Evolutionary conservation across 1,139 yeast species (phyloP), one percentile per base, ranked within the genome.

Genomic region (Sugiyamaella novakii): DNA sequence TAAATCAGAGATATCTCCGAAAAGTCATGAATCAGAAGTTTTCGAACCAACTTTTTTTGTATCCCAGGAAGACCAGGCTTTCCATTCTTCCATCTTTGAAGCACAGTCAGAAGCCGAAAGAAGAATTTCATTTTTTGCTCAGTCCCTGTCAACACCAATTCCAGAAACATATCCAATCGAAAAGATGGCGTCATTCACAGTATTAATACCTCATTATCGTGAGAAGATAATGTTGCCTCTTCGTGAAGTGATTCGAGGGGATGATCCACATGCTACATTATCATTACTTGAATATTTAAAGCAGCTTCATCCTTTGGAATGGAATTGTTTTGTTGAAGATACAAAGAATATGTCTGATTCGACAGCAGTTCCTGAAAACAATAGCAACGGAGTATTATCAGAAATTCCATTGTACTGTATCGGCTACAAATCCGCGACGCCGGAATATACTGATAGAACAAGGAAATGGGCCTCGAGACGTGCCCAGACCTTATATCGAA

Each of bases 61-160:
- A 3, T 80, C 79, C n/a, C 89, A 84, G 60, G 95, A 84, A 66
- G 95, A 85, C 59, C 76, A 60, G 62, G 51, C 67, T 67, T 21
- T 65, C 65, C 52, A 68, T 62, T 37, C 59, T 63, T 51, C 76
- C 18, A 73, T 74, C 50, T 78, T 80, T 59, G 68, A 69, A 5
- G 79, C 71, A 54, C 82, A 81, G 40, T 78, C 84, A 5, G 96
- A 87, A 62, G 94, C 95, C 0, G 84, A 85, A 60, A 70, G 96
- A 58, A 73, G 96, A 47, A 79, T 88, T 1, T 83, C 94, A 0
- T 88, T 85, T 60, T 88, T 88, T 74, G 96, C 96, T 0, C 96
- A 87, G 62, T 86, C 95, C 0, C 66, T 88, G 42, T 80, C 95
- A 0, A 83, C 89, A 0, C 84, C 92, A 0, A 75, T 88, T 39